Evolutionary conservation across 352 stramenopile species (phyloP), one percentile per base, ranked within the genome.

Genomic region (Phytophthora constricta): DNA sequence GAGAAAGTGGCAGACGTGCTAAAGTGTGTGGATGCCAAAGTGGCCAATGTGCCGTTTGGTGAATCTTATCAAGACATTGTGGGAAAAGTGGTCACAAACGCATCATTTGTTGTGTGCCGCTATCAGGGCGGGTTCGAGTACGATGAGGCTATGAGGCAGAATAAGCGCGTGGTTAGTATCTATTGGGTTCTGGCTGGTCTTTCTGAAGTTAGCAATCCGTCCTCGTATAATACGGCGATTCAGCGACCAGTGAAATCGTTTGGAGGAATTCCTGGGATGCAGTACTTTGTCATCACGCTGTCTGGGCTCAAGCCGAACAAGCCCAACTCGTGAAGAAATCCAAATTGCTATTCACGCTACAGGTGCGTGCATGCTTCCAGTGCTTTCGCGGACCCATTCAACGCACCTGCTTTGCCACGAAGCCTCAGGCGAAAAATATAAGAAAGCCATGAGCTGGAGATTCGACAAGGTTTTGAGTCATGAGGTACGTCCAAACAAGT

Each of bases 111-210:
- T 8, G 82, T 96, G 5, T 96, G 89, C 54, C 85, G 75, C 13
- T 94, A 96, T 59, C 74, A 89, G 51, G 79, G 82, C 17, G 89
- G 89, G 20, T 82, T 87, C n/a, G 89, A 93, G 50, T 96, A 92
- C 66, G 77, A 92, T 33, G 80, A 93, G 46, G 89, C 89, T 3
- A 31, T 83, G 56, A 77, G 79, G 5, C 84, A 93, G 66, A 65
- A 76, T 17, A 96, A 95, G 71, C 72, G 76, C 1, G 67, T 95
- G 34, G 83, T 93, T 34, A 93, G 85, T 60, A 82, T 95, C 48
- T 93, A 91, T 61, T 94, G 87, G 85, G 80, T 94, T 13, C 51
- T 94, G 17, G 77, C 82, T 45, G 82, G 88, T 0, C 62, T 84
- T 25, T 74, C 65, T 17, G 55, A 72, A 42, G 62, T 78, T 17